Percentiles rank a stretch among this genome's conserved stretches.
Evolutionary conservation across 768 basidiomycete species (phyloP).

Genomic region (Phaffia tasmanica): DNA sequence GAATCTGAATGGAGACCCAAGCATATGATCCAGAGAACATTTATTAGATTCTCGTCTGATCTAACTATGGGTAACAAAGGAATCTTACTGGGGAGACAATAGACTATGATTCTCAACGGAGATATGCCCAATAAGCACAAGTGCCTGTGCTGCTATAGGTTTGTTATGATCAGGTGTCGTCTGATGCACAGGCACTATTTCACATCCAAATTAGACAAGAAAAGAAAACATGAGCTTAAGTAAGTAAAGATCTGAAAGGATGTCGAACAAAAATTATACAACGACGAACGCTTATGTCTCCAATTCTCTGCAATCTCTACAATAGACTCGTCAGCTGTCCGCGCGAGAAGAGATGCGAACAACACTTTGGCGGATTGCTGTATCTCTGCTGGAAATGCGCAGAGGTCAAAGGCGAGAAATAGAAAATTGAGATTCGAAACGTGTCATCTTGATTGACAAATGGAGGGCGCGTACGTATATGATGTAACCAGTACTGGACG

Average conservation of each 20-base stretch:
- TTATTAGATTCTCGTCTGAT: not conserved
- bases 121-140: slow-evolving; percentile 72
- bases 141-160: slow-evolving; percentile 52
- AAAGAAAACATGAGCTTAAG: not conserved
- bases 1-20: slow-evolving; percentile 43
- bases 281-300: slow-evolving; percentile 52
- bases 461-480: slow-evolving; percentile 20
- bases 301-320: slow-evolving; percentile 50
- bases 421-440: not conserved
- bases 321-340: slow-evolving; percentile 58
- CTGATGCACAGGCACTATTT: slow-evolving; percentile 52
- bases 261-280: not conserved
- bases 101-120: slow-evolving; percentile 68
- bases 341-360: slow-evolving; percentile 62
- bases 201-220: not conserved
- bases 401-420: not conserved
- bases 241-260: not conserved
- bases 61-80: not conserved
- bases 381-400: slow-evolving; percentile 48
- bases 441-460: too few relatives aligned
- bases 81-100: slow-evolving; percentile 55
- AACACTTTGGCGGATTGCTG: slow-evolving; percentile 64
- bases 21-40: not conserved
- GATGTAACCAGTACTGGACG: slow-evolving; percentile 51
- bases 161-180: slow-evolving; percentile 53